Conservation (phyloP, 257 asterid genomes). For the Solanum tarapatanum region DNA sequence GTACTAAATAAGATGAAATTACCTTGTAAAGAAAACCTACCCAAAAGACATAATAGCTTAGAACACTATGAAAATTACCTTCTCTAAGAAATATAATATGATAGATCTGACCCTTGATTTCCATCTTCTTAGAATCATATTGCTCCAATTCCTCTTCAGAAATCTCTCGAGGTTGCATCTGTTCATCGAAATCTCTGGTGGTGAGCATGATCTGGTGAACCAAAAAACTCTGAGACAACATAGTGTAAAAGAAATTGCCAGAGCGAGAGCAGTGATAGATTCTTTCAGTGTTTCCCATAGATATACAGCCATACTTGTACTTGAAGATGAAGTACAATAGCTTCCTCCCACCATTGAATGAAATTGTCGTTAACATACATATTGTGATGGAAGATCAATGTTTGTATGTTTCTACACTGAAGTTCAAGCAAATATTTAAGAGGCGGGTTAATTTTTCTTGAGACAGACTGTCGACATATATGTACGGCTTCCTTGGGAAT, state of each 20-base stretch:
- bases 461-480: neutral
- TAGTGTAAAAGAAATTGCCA: conserved; percentile 5
- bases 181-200: conserved; percentile 34
- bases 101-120: conserved; percentile 59
- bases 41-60: neutral
- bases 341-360: neutral
- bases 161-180: conserved; percentile 47
- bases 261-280: neutral
- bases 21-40: neutral
- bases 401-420: neutral
- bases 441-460: neutral
- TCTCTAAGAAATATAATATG: conserved; percentile 81
- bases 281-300: conserved; percentile 49
- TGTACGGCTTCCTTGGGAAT: neutral
- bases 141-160: conserved; percentile 67
- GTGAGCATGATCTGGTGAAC: conserved; percentile 23
- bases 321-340: neutral
- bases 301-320: conserved; percentile 37
- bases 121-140: neutral
- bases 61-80: conserved; percentile 23
- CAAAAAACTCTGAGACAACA: conserved; percentile 37
- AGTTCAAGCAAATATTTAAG: neutral
- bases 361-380: neutral
- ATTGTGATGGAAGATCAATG: neutral
- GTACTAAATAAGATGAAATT: neutral